phyloP scores from a whole-genome alignment of 306 rosid species.

The Rosa multiflora region DNA sequence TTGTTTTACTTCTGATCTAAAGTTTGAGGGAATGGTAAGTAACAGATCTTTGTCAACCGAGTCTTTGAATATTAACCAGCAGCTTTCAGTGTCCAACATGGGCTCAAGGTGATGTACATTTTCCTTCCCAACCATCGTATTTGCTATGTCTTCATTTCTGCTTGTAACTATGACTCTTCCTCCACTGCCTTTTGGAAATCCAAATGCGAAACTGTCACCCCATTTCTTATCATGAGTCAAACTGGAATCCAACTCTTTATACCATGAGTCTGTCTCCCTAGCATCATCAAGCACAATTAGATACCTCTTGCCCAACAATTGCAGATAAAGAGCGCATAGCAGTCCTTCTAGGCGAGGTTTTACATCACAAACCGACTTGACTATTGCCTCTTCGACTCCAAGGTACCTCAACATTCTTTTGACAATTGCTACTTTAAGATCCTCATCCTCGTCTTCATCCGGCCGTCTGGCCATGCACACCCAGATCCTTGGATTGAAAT shows the following conservation, averaged over 20 bases:
- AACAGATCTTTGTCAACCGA: neutral
- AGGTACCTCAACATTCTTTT: conserved; percentile 17
- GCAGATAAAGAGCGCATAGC: conserved; percentile 13
- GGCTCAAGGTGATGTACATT: conserved; percentile 19
- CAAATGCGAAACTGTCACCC: conserved; percentile 3
- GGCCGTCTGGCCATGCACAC: conserved; percentile 17
- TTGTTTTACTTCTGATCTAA: neutral
- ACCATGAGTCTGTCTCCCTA: conserved; percentile 11
- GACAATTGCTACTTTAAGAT: neutral
- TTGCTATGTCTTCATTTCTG: conserved; percentile 14
- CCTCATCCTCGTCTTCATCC: neutral
- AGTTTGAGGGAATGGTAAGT: neutral
- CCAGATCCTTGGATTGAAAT: conserved; percentile 31
- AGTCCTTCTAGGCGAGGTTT: conserved; percentile 4
- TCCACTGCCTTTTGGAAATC: conserved; percentile 27
- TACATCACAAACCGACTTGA: neutral
- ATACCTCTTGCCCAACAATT: conserved; percentile 22
- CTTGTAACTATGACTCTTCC: conserved; percentile 30
- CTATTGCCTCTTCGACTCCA: conserved; percentile 18
- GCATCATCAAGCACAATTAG: conserved; percentile 33
- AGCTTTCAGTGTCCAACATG: neutral
- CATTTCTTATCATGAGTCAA: neutral
- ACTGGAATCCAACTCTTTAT: neutral
- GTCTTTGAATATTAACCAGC: conserved; percentile 25
- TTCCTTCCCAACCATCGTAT: conserved; percentile 17